Conservation (phyloP, 2,329 filamentous ascomycete species). For the Neonectria magnoliae region DNA sequence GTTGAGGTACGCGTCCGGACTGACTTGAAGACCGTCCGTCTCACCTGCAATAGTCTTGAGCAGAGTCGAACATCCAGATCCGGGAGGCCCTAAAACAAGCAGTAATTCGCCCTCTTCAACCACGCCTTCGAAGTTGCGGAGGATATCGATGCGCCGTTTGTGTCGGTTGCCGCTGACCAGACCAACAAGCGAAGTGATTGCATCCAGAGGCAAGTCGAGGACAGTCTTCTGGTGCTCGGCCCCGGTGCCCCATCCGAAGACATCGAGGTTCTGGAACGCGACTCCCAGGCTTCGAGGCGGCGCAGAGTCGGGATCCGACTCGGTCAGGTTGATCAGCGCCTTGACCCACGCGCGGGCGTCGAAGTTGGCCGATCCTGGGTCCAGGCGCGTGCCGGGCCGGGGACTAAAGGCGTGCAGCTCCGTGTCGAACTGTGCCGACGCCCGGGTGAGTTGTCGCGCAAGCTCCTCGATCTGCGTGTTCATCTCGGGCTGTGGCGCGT, state of each 20-base stretch:
- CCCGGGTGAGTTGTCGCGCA: constrained; percentile 27
- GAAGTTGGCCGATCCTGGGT: constrained; percentile 41
- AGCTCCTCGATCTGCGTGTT: constrained; percentile 24
- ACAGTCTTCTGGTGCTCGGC: constrained; percentile 40
- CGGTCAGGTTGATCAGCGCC: constrained; percentile 39
- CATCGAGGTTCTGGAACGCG: constrained; percentile 40
- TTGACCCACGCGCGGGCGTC: constrained; percentile 41
- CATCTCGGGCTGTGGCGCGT: neutral
- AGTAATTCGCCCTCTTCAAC: constrained; percentile 44
- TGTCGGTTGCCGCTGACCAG: constrained; percentile 8
- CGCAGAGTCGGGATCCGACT: constrained; percentile 39
- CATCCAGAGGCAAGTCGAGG: constrained; percentile 36
- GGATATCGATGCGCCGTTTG: constrained; percentile 38
- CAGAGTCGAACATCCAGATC: constrained; percentile 64
- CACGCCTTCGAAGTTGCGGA: constrained; percentile 44
- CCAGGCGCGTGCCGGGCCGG: constrained; percentile 31
- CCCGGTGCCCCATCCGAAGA: constrained; percentile 41
- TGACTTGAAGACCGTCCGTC: constrained; percentile 50
- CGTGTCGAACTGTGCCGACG: constrained; percentile 22
- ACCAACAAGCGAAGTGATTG: constrained; percentile 6
- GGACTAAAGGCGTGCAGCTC: constrained; percentile 37
- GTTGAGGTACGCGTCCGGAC: constrained; percentile 51
- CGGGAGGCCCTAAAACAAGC: constrained; percentile 61
- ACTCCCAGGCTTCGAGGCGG: constrained; percentile 40
- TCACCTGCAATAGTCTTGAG: constrained; percentile 66